phyloP scores from a whole-genome alignment of 768 basidiomycete genomes.

The Suillus paluster region DNA sequence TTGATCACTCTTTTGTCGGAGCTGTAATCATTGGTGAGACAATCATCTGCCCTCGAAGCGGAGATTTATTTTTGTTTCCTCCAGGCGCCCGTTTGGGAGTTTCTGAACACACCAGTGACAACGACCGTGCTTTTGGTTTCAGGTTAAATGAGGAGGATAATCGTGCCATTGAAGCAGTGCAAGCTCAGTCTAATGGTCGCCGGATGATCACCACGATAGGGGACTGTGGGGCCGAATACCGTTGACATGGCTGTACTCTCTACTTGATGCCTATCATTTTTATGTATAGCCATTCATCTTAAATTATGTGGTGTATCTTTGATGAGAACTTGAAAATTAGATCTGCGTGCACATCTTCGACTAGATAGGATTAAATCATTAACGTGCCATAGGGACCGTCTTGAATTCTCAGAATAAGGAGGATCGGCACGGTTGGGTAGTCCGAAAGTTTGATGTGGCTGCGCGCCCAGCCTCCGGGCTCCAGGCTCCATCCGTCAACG shows the following conservation, averaged over 20 bases:
- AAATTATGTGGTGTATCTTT: constrained; percentile 4
- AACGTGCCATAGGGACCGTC: neutral
- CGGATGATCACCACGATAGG: constrained; percentile 71
- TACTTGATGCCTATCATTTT: constrained; percentile 4
- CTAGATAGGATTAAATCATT: neutral
- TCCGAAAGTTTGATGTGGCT: neutral
- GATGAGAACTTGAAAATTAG: neutral
- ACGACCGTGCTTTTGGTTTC: constrained; percentile 64
- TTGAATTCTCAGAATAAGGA: neutral
- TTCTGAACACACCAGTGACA: constrained; percentile 74
- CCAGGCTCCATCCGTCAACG: too few relatives aligned
- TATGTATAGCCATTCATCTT: constrained; percentile 5
- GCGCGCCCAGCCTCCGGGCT: neutral
- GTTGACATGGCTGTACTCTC: constrained; percentile 41
- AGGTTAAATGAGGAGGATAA: constrained; percentile 59
- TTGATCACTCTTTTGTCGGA: constrained; percentile 78
- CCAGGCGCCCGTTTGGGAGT: constrained; percentile 76
- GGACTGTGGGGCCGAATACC: constrained; percentile 87
- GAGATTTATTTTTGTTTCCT: constrained; percentile 9
- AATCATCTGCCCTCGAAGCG: constrained; percentile 12
- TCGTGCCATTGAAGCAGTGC: constrained; percentile 62
- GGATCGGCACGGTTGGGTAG: neutral
- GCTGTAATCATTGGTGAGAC: constrained; percentile 74
- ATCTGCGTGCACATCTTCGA: neutral
- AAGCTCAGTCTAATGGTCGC: constrained; percentile 63